Conservation (phyloP, 495 filamentous ascomycete genomes). For the Tuber calosporum region DNA sequence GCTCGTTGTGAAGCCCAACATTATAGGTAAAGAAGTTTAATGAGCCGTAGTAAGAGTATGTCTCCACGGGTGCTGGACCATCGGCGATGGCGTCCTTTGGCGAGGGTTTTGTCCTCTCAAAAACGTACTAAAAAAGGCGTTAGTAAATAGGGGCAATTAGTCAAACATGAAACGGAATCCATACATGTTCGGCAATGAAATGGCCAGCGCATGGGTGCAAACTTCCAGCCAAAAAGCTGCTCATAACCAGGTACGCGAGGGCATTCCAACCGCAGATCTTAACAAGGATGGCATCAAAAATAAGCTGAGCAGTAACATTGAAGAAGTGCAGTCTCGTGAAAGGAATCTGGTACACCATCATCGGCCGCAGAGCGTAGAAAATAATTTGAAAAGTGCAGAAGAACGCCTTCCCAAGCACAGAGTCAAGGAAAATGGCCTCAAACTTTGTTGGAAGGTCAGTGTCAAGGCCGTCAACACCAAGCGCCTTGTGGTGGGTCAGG, state of each 20-base stretch:
- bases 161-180: conserved; percentile 1
- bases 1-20: conserved; percentile 94
- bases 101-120: conserved; percentile 53
- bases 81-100: conserved; percentile 45
- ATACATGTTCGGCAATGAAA: conserved; percentile 90
- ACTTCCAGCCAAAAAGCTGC: conserved; percentile 85
- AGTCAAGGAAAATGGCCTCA: conserved; percentile 90
- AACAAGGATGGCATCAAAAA: conserved; percentile 68
- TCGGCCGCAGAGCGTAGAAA: conserved; percentile 97
- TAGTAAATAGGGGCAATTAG: background rate
- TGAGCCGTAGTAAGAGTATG: conserved; percentile 91
- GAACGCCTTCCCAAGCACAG: conserved; percentile 94
- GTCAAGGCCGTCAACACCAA: conserved; percentile 92
- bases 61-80: conserved; percentile 69
- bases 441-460: conserved; percentile 89
- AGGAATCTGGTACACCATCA: conserved; percentile 84
- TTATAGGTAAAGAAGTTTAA: conserved; percentile 93
- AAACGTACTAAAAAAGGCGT: conserved; percentile 59
- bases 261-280: conserved; percentile 52
- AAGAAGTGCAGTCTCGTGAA: conserved; percentile 76
- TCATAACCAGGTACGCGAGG: conserved; percentile 72
- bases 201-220: conserved; percentile 94
- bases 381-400: conserved; percentile 99
- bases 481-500: conserved; percentile 97
- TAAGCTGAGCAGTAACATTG: conserved; percentile 68